Percentiles rank a stretch among this genome's conserved stretches.
These are phyloP conservation scores for Coemansia reversa DNA, from an alignment of 192 early-diverging fungal species.

Conservation along the genomic window DNA sequence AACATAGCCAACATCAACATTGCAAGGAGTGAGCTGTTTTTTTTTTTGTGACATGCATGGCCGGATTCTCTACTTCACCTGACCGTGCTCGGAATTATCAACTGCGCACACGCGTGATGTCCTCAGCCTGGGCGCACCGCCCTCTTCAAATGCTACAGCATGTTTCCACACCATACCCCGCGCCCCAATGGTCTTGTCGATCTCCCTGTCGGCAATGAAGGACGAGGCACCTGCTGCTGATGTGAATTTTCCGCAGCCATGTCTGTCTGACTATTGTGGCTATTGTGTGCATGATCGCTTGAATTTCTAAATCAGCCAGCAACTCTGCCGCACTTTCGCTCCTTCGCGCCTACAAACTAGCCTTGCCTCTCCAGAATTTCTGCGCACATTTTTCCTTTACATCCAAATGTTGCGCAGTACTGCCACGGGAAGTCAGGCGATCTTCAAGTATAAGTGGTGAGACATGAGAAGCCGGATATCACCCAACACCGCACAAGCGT, in stretches of 20 bases:
- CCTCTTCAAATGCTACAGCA: not conserved
- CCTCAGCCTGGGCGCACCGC: not conserved
- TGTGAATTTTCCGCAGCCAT: constrained; percentile 19
- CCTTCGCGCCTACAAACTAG: not conserved
- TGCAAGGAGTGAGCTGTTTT: constrained; percentile 1
- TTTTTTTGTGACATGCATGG: not conserved
- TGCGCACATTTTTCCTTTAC: not conserved
- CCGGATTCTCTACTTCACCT: not conserved
- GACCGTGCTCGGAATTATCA: constrained; percentile 16
- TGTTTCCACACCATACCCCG: not conserved
- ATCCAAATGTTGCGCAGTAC: not conserved
- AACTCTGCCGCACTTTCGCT: not conserved
- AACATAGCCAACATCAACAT: not conserved
- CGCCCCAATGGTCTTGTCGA: not conserved
- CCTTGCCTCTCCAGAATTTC: not conserved
- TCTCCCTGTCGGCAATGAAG: not conserved
- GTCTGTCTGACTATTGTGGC: constrained; percentile 13
- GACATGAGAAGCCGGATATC: not conserved
- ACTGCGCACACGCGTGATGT: not conserved
- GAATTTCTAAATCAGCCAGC: constrained; percentile 2
- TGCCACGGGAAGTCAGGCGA: not conserved
- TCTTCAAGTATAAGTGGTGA: not conserved
- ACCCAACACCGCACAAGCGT: not conserved
- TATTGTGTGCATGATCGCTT: constrained; percentile 7
- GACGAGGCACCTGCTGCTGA: not conserved